phyloP scores from a whole-genome alignment of 306 rosid genomes.

The Prunus mume region DNA sequence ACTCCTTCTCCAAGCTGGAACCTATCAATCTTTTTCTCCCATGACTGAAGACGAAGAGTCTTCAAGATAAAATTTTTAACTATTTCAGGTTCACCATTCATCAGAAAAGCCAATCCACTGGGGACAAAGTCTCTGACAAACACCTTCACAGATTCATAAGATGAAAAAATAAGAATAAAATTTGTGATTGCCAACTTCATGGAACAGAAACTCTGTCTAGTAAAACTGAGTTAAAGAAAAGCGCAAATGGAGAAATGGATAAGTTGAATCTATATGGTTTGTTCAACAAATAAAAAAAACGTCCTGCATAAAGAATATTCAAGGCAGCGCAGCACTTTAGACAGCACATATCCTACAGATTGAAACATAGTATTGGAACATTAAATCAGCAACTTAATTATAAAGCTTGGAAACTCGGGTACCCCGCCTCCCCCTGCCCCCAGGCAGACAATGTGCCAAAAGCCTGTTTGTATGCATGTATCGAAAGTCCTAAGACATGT shows the following conservation, averaged over 20 bases:
- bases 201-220: background rate
- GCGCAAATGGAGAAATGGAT: background rate
- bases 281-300: background rate
- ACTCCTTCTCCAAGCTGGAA: slow-evolving; percentile 94
- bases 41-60: slow-evolving; percentile 88
- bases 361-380: background rate
- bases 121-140: slow-evolving; percentile 94
- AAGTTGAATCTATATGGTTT: background rate
- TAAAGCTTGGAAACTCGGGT: background rate
- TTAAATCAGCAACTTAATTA: background rate
- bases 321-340: background rate
- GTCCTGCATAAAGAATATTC: background rate
- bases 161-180: slow-evolving; percentile 6
- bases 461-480: background rate
- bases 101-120: slow-evolving; percentile 80
- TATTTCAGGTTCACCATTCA: slow-evolving; percentile 77
- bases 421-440: background rate
- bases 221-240: background rate
- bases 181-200: slow-evolving; percentile 12
- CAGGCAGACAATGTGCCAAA: background rate
- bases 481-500: background rate
- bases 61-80: slow-evolving; percentile 72
- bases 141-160: slow-evolving; percentile 47
- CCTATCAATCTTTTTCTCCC: slow-evolving; percentile 90
- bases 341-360: background rate